Conservation (phyloP, 306 rosid genomes). For the Castanospermum australe region DNA sequence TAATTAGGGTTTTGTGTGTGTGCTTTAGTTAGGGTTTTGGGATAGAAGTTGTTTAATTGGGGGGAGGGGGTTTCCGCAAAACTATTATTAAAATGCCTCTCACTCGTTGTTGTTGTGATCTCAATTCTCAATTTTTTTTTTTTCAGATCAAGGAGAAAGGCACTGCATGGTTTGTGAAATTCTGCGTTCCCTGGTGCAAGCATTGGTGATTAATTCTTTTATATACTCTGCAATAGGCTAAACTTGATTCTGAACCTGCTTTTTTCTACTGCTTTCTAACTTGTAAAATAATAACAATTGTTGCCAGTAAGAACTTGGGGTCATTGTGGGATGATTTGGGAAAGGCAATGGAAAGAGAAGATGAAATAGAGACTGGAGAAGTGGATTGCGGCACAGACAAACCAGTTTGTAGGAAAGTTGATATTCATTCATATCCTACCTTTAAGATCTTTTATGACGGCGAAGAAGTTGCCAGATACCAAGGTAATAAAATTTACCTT, state of each 20-base stretch:
- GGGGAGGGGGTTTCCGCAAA: too few species aligned
- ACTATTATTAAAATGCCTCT: not conserved
- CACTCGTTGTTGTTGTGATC: not conserved
- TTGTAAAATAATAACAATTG: not conserved
- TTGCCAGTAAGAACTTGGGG: constrained; percentile 83
- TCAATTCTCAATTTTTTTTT: not conserved
- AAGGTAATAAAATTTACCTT: constrained; percentile 38
- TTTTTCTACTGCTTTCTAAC: not conserved
- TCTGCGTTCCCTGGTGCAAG: constrained; percentile 99
- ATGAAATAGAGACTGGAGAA: constrained; percentile 90
- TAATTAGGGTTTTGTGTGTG: not conserved
- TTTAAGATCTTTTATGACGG: constrained; percentile 89
- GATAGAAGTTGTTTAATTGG: too few species aligned
- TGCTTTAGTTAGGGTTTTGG: too few species aligned
- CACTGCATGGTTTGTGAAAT: constrained; percentile 95
- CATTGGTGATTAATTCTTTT: constrained; percentile 61
- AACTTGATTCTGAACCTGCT: not conserved
- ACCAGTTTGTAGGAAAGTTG: constrained; percentile 70
- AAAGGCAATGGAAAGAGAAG: constrained; percentile 77
- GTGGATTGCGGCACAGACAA: constrained; percentile 78
- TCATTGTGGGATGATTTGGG: constrained; percentile 95
- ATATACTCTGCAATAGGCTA: not conserved
- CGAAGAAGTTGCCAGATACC: constrained; percentile 78
- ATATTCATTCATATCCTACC: constrained; percentile 96
- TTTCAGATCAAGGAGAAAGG: constrained; percentile 87